Conservation (phyloP, 2,329 filamentous ascomycete genomes). For the Purpureocillium takamizusanense region DNA sequence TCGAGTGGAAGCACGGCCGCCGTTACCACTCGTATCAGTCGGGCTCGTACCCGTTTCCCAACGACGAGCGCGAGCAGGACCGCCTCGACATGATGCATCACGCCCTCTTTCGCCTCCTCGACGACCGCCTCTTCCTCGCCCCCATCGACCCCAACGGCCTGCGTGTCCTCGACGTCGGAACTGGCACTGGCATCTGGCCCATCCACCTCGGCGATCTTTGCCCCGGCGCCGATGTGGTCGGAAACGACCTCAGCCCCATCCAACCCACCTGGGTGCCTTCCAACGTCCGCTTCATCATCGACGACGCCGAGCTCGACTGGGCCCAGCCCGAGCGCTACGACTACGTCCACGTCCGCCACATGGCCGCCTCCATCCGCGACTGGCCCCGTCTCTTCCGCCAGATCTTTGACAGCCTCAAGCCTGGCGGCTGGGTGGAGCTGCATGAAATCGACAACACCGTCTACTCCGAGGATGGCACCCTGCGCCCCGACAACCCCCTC, state of each 20-base stretch:
- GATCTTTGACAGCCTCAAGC: slow-evolving; percentile 26
- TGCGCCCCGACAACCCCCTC: slow-evolving; percentile 25
- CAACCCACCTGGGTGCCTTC: slow-evolving; percentile 41
- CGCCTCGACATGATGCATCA: slow-evolving; percentile 30
- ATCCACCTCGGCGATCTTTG: slow-evolving; percentile 30
- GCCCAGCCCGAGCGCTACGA: slow-evolving; percentile 15
- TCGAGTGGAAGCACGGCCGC: slow-evolving; percentile 29
- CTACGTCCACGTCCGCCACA: slow-evolving; percentile 25
- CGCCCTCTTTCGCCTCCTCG: slow-evolving; percentile 19
- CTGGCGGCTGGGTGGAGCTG: slow-evolving; percentile 38
- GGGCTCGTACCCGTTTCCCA: slow-evolving; percentile 26
- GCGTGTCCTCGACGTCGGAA: slow-evolving; percentile 34
- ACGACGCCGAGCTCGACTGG: slow-evolving; percentile 52
- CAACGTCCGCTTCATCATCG: slow-evolving; percentile 49
- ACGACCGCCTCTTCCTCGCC: slow-evolving; percentile 24
- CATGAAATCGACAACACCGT: slow-evolving; percentile 29
- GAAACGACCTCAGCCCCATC: slow-evolving; percentile 32
- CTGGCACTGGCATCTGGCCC: slow-evolving; percentile 38
- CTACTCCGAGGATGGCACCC: slow-evolving; percentile 28
- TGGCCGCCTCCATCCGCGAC: slow-evolving; percentile 23
- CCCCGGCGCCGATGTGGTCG: slow-evolving; percentile 25
- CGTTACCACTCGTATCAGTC: slow-evolving; percentile 30
- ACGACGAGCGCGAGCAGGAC: slow-evolving; percentile 28
- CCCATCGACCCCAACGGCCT: slow-evolving; percentile 26
- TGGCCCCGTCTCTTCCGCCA: slow-evolving; percentile 16